A percentile compares a stretch with the other conserved stretches of the same genome.
Conservation (phyloP, 1,139 yeast genomes). For the Pichia inconspicua region DNA sequence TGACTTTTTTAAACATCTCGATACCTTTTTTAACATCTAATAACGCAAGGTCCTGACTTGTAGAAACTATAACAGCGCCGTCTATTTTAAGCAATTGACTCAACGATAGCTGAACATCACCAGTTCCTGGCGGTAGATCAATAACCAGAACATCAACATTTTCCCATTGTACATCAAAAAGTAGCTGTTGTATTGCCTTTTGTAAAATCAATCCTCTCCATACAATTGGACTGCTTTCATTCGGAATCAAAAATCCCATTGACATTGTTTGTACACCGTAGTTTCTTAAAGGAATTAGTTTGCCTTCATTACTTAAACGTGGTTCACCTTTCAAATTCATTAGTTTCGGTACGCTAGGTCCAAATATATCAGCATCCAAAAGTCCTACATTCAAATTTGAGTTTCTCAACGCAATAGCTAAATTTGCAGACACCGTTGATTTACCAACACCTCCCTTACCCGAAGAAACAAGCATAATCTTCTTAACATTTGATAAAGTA, state of each 20-base stretch:
- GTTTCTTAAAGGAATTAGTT: slow-evolving; percentile 61
- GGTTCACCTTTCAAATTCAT: slow-evolving; percentile 63
- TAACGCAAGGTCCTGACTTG: slow-evolving; percentile 82
- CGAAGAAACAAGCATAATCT: slow-evolving; percentile 63
- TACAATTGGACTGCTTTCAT: slow-evolving; percentile 64
- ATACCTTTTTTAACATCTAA: slow-evolving; percentile 79
- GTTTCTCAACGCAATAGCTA: slow-evolving; percentile 54
- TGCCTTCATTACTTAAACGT: slow-evolving; percentile 44
- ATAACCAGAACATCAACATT: slow-evolving; percentile 62
- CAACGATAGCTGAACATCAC: slow-evolving; percentile 77
- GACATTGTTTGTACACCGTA: slow-evolving; percentile 83
- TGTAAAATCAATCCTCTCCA: slow-evolving; percentile 88
- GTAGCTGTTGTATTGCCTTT: slow-evolving; percentile 75
- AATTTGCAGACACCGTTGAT: slow-evolving; percentile 53
- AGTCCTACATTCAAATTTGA: slow-evolving; percentile 58
- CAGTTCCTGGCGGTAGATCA: slow-evolving; percentile 92
- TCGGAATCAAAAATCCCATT: slow-evolving; percentile 70
- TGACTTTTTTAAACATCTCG: slow-evolving; percentile 65
- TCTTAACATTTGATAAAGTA: slow-evolving; percentile 51
- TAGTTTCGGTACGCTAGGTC: slow-evolving; percentile 64
- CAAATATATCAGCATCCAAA: slow-evolving; percentile 76
- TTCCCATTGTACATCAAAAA: slow-evolving; percentile 78
- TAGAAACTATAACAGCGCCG: slow-evolving; percentile 77
- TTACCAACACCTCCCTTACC: slow-evolving; percentile 46
- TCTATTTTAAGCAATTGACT: slow-evolving; percentile 70